A percentile compares a stretch with the other conserved stretches of the same genome.
Evolutionary conservation across 331 rosid genomes (phyloP).

Genomic region (Telfairia occidentalis): DNA sequence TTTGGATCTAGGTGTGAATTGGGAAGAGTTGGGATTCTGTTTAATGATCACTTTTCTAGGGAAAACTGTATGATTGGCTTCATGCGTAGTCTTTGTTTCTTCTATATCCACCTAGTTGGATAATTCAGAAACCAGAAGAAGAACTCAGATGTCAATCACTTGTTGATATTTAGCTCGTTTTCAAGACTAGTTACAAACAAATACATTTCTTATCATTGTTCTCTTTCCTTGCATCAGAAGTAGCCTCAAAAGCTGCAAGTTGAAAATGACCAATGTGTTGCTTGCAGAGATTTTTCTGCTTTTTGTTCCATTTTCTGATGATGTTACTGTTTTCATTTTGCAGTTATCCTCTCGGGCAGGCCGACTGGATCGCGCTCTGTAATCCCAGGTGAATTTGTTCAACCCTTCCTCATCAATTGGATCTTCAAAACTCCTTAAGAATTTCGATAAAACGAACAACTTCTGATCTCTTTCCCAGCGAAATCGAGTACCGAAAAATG

Average conservation of each 20-base stretch:
- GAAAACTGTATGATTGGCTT: neutral
- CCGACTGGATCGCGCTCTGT: neutral
- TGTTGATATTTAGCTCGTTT: neutral
- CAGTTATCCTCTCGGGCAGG: constrained; percentile 1
- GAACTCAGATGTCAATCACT: neutral
- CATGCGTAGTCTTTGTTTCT: neutral
- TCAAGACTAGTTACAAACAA: neutral
- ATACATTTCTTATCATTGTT: neutral
- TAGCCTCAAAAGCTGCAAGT: too few relatives aligned
- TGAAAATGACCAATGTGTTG: neutral
- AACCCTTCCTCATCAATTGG: neutral
- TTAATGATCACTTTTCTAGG: neutral
- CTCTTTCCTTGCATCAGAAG: neutral
- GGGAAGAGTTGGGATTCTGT: constrained; percentile 1
- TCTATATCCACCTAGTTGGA: neutral
- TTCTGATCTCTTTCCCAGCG: neutral
- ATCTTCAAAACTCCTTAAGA: neutral
- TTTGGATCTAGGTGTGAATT: constrained; percentile 19
- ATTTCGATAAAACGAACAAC: neutral
- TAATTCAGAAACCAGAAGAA: neutral
- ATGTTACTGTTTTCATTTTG: neutral
- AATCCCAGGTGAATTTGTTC: constrained; percentile 9
- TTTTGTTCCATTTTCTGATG: constrained; percentile 8
- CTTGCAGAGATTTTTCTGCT: neutral
- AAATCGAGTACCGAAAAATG: neutral